A percentile compares a stretch with the other conserved stretches of the same genome.
These are phyloP conservation scores for Amylocarpus encephaloides DNA, from an alignment of 2,329 filamentous ascomycete genomes.

Conservation along the genomic window DNA sequence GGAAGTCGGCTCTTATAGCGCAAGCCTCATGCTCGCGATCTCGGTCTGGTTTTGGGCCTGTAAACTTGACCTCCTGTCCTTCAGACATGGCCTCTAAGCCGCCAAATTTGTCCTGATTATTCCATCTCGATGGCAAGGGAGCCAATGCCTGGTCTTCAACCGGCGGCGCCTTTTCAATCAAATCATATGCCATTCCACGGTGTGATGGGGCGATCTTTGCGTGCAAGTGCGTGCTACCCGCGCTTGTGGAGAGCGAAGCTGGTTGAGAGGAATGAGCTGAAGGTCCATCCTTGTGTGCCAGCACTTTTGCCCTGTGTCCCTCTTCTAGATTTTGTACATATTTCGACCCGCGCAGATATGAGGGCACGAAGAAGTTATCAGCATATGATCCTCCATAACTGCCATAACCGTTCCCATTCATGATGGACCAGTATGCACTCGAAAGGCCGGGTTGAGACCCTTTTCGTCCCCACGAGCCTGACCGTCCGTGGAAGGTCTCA, in stretches of 20 bases:
- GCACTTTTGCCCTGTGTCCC: conserved; percentile 55
- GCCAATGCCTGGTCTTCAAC: conserved; percentile 55
- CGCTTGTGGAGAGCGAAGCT: conserved; percentile 46
- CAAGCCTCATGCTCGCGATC: conserved; percentile 68
- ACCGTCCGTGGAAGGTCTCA: conserved; percentile 18
- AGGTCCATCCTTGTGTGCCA: conserved; percentile 39
- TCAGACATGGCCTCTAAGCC: conserved; percentile 69
- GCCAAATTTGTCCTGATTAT: conserved; percentile 64
- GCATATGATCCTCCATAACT: conserved; percentile 16
- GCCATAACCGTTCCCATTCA: conserved; percentile 24
- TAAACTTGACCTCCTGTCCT: conserved; percentile 64
- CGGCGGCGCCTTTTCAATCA: conserved; percentile 68
- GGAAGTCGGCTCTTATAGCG: conserved; percentile 73
- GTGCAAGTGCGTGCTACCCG: conserved; percentile 48
- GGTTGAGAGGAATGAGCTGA: conserved; percentile 39
- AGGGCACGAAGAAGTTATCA: conserved; percentile 68
- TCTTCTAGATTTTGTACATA: conserved; percentile 73
- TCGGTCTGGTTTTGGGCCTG: conserved; percentile 38
- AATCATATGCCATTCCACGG: conserved; percentile 73
- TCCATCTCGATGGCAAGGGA: conserved; percentile 78
- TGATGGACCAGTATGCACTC: conserved; percentile 29
- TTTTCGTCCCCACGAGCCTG: conserved; percentile 24
- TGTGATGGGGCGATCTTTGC: conserved; percentile 56
- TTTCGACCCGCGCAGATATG: conserved; percentile 71
- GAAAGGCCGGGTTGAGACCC: conserved; percentile 31